phyloP scores from a whole-genome alignment of 176 grass and related monocot genomes.

The Pontederia paniculata region DNA sequence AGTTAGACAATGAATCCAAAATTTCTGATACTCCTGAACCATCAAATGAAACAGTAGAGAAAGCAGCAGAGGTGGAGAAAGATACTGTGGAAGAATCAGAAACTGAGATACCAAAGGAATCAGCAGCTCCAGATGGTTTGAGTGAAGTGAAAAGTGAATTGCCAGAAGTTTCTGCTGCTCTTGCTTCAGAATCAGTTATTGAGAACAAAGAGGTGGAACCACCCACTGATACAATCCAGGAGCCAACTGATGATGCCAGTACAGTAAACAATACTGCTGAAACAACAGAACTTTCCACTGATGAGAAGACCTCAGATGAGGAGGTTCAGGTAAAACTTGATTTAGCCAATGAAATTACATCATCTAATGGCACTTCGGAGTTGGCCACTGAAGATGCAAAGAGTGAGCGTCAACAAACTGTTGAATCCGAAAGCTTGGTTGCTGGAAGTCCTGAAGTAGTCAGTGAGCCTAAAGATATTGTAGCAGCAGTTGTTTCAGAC shows the following conservation, averaged over 20 bases:
- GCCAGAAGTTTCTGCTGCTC: slow-evolving; percentile 1
- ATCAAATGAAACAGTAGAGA: slow-evolving; percentile 1
- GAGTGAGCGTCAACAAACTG: not conserved
- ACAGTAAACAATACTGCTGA: not conserved
- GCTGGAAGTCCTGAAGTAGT: not conserved
- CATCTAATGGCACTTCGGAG: not conserved
- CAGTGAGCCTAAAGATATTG: slow-evolving; percentile 2
- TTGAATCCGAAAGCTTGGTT: not conserved
- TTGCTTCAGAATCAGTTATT: not conserved
- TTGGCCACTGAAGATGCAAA: not conserved
- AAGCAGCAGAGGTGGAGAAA: not conserved
- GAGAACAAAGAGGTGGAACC: not conserved
- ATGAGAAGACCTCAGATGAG: not conserved
- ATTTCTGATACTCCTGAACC: not conserved
- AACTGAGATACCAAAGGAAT: not conserved
- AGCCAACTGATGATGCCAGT: not conserved
- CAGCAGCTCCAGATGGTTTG: not conserved
- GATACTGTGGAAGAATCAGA: not conserved
- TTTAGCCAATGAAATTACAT: not conserved
- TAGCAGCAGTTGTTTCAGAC: not conserved
- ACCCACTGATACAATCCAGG: not conserved
- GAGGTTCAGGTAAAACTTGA: not conserved
- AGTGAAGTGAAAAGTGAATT: not conserved
- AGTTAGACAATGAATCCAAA: not conserved
- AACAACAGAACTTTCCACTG: not conserved